Base-by-base conservation (phyloP, 1,284 basidiomycete genomes). In the Phlebopus sp. region DNA sequence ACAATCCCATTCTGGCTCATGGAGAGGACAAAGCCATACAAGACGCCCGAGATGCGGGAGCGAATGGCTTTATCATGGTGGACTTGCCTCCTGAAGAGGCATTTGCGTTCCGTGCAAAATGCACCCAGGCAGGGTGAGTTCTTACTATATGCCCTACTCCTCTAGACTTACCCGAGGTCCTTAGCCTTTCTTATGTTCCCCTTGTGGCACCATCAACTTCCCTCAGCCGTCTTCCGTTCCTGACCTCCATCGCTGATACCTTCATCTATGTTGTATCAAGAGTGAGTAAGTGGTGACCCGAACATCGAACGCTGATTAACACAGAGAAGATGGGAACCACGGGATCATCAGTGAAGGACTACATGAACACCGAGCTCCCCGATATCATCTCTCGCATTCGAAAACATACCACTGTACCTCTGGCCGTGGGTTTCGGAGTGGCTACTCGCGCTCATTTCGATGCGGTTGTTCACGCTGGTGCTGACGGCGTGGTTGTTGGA, bases 81-180 rank as follows among this genome's bases (percentile, higher is more conserved):
- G 95, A 98, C 69, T 79, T 97, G n/a, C 95, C 94, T 21, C 93
- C 94, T 11, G 93, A 97, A 72, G 95, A 98, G 70, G 93, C 93
- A 13, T 73, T 90, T 54, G 72, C 81, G 21, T 98, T 98, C 79
- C 79, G 93, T 38, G 79, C 85, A 55, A 90, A 92, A 62, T 97
- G 94, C 69, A 76, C 81, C 17, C 80, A 79, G 53, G 75, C 83
- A 35, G 81, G 79, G 92, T 93, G 58, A 62, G 85, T 72, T 30
- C 13, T 40, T 19, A 8, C 42, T 11, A 34, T 37, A 44, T 44
- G 23, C 35, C 13, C 19, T 45, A 25, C 21, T 14, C 38, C 29
- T 27, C 42, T 50, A 18, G 47, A 35, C 31, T 44, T 19, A 44
- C 23, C 23, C 38, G 5, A 21, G n/a, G 1, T n/a, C 42, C 25